Base-by-base conservation (phyloP, 495 filamentous ascomycete genomes). In the Penicillium robsamsonii region DNA sequence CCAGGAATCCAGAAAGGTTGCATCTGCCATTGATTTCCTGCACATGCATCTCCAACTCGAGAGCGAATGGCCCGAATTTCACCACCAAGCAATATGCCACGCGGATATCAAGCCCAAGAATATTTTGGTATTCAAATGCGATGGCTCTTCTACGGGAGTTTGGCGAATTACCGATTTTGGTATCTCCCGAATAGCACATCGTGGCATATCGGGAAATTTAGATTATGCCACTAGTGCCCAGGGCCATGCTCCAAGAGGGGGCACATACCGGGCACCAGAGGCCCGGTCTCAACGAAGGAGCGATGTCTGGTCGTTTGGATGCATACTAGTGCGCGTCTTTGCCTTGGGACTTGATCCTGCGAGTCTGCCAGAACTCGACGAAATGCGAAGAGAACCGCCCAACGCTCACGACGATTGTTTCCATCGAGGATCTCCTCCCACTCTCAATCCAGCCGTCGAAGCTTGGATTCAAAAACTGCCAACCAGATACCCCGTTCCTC, bases 231-330 rank as follows among this genome's bases (percentile, higher is more conserved):
- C 20, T 18, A 18, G 40, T 22, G 5, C 9, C 7, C 5, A 17
- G 9, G 17, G 10, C 6, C 40, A 22, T 22, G 5, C 40, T 12
- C 20, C 17, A 10, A 51, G 33, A 40, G 20, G 13, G 13, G 25
- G n/a, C 17, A n/a, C 24, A 12, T 40, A 51, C 31, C 30, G 13
- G 13, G 33, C 48, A 29, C 48, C 48, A 13, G 48, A 51, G 10
- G 5, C 17, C 0, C 30, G n/a, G 11, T 6, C 31, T 41, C 31
- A 38, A 37, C 30, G 9, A 20, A 37, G 31, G 15, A 40, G 48
- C 20, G 48, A 51, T 24, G 33, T 51, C 24, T 51, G 48, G 48
- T 51, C 48, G 8, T 51, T 51, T 13, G 48, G 48, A 18, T 51
- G 48, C 33, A 51, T 51, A 38, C 33, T 51, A 9, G 18, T 18